These are phyloP conservation scores for Dalechampia spathulata DNA, from an alignment of 441 rosid species.

Conservation along the genomic window DNA sequence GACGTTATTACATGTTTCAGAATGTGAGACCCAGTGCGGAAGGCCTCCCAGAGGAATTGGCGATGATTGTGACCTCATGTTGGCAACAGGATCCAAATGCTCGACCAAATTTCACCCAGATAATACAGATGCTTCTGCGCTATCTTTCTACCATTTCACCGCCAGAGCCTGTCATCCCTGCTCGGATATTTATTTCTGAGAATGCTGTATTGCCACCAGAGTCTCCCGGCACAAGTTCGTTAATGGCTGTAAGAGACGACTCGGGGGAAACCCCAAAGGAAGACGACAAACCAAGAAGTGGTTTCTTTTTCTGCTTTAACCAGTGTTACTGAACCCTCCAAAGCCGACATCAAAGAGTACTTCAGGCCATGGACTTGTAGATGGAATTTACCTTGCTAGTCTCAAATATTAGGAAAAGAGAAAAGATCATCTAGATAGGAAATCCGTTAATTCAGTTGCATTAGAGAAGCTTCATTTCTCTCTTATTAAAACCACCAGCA, in stretches of 20 bases:
- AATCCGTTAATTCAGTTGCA: slow-evolving; percentile 16
- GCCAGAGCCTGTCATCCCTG: slow-evolving; percentile 45
- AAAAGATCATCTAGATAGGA: slow-evolving; percentile 3
- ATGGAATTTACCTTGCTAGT: slow-evolving; percentile 17
- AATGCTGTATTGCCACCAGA: slow-evolving; percentile 74
- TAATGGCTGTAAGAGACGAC: slow-evolving; percentile 53
- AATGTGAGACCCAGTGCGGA: slow-evolving; percentile 83
- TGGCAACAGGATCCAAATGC: slow-evolving; percentile 94
- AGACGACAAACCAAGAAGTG: slow-evolving; percentile 34
- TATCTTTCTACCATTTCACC: slow-evolving; percentile 54
- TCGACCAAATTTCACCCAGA: slow-evolving; percentile 73
- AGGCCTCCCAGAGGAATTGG: slow-evolving; percentile 65
- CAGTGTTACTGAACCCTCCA: slow-evolving; percentile 41
- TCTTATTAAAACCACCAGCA: too few species aligned
- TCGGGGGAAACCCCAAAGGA: slow-evolving; percentile 40
- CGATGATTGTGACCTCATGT: slow-evolving; percentile 68
- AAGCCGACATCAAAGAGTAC: slow-evolving; percentile 12
- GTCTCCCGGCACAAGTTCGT: slow-evolving; percentile 78
- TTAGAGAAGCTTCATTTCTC: slow-evolving; percentile 7
- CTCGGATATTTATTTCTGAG: slow-evolving; percentile 42
- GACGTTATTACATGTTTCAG: slow-evolving; percentile 33
- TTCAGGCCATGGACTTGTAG: slow-evolving; percentile 18
- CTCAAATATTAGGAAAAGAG: slow-evolving; percentile 15
- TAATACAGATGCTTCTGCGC: slow-evolving; percentile 73
- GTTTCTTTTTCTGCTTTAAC: slow-evolving; percentile 65